Base-by-base conservation (phyloP, 2,329 filamentous ascomycete genomes). In the Davidsoniella virescens region DNA sequence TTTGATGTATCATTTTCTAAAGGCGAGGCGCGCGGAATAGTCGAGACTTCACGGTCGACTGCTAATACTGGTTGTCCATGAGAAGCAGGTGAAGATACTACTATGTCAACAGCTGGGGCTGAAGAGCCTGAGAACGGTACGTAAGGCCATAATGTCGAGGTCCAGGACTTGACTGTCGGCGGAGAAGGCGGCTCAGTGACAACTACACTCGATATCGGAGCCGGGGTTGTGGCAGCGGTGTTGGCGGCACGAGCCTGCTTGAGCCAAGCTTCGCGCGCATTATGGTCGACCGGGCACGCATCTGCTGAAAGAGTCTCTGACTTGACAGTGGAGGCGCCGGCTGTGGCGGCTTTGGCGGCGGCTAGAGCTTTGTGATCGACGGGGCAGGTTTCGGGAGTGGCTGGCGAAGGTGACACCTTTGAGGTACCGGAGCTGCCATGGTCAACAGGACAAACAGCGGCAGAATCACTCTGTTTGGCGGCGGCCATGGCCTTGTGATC, bases 181-280 rank as follows among this genome's bases (percentile, higher is more conserved):
- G 14, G n/a, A 8, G 38, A 7, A n/a, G 17, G n/a, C 8, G n/a
- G 25, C 33, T 12, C 9, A 17, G 17, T 17, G 42, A 25, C 17
- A 26, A 16, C 14, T 12, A 6, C 55, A 12, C 57, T 58, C 6
- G 50, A n/a, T 4, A 43, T 51, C 12, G 47, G 62, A 59, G 67
- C 61, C 53, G 63, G 39, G 5, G 29, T 26, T 16, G 44, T 56
- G 61, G 64, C 44, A 52, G 49, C 17, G 44, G 50, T n/a, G 39
- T 44, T 53, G 25, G 47, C 48, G 61, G 76, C 65, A 55, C 67
- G 69, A 39, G 81, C 78, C 61, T 86, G 78, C 52, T 75, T 71
- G 37, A 96, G 75, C 90, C 90, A 98, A 59, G 82, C 78, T 59
- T 87, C 83, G 59, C 92, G 82, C 48, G 87, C 83, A 60, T 86